Percentiles rank a stretch among this genome's conserved stretches.
These are phyloP conservation scores for Rhytidiadelphus loreus DNA, from an alignment of 225 moss, liverwort and hornwort species.

Conservation along the genomic window DNA sequence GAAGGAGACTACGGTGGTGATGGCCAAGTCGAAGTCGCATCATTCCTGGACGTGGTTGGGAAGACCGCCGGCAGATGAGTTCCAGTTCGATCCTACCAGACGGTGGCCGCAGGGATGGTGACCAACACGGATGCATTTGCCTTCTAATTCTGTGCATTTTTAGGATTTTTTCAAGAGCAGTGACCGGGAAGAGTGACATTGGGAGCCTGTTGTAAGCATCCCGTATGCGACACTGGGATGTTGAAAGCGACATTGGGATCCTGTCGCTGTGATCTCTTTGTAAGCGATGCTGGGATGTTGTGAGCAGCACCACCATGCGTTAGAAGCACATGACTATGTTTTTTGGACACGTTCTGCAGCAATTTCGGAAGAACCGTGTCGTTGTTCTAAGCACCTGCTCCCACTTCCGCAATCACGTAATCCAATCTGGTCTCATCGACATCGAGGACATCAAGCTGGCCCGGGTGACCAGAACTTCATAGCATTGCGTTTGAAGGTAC, in stretches of 20 bases:
- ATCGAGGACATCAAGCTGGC: neutral
- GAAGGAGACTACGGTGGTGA: neutral
- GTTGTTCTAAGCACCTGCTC: neutral
- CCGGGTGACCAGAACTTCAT: too few relatives aligned
- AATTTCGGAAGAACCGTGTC: neutral
- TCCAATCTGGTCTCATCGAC: neutral
- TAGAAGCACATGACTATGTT: neutral
- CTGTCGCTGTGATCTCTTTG: neutral
- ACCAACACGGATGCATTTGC: neutral
- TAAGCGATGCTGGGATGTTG: neutral
- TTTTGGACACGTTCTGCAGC: neutral
- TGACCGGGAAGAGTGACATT: neutral
- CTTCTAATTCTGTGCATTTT: too few relatives aligned
- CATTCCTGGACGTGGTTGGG: neutral
- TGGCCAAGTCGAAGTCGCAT: conserved; percentile 6
- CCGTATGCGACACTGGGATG: neutral
- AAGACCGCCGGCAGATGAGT: neutral
- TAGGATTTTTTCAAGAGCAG: neutral
- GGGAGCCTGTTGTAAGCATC: neutral
- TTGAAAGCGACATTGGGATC: neutral
- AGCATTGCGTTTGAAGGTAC: neutral
- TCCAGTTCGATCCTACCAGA: conserved; percentile 15
- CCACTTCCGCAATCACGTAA: neutral
- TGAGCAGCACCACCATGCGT: neutral
- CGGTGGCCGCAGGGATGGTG: conserved; percentile 31